Percentiles rank a stretch among this genome's conserved stretches.
phyloP scores from a whole-genome alignment of 768 basidiomycete species.

The Phlegmacium glaucopus region DNA sequence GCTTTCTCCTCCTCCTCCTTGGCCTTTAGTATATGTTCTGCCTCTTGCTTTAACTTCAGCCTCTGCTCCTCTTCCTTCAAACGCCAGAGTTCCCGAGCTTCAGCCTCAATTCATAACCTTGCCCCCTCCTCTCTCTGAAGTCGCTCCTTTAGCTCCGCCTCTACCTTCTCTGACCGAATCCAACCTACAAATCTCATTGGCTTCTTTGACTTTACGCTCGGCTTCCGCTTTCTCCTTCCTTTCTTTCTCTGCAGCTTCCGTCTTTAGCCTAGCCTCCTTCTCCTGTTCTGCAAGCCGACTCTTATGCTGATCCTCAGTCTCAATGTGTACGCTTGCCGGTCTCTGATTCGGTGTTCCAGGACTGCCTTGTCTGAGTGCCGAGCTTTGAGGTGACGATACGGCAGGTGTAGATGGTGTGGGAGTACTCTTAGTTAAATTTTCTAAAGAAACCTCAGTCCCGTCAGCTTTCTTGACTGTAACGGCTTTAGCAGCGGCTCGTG shows the following conservation, averaged over 20 bases:
- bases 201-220: conserved; percentile 42
- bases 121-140: conserved; percentile 34
- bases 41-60: conserved; percentile 37
- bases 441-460: conserved; percentile 63
- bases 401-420: conserved; percentile 33
- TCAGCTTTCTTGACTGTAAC: conserved; percentile 61
- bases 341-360: conserved; percentile 36
- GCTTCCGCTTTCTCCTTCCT: conserved; percentile 33
- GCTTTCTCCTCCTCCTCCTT: conserved; percentile 10
- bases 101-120: conserved; percentile 35
- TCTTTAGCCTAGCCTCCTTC: conserved; percentile 35
- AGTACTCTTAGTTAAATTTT: conserved; percentile 44
- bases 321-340: conserved; percentile 53
- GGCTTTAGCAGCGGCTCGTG: conserved; percentile 27
- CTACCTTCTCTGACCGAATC: conserved; percentile 47
- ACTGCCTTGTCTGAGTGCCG: conserved; percentile 34
- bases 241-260: conserved; percentile 41
- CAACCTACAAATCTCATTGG: conserved; percentile 33
- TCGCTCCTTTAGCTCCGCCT: conserved; percentile 31
- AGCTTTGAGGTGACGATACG: conserved; percentile 29
- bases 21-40: conserved; percentile 27
- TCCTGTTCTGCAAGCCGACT: conserved; percentile 46
- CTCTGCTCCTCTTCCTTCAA: conserved; percentile 28
- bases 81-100: conserved; percentile 33
- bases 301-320: conserved; percentile 49